A percentile compares a stretch with the other conserved stretches of the same genome.
phyloP scores from a whole-genome alignment of 2,329 filamentous ascomycete genomes.

The Pyricularia sp. region DNA sequence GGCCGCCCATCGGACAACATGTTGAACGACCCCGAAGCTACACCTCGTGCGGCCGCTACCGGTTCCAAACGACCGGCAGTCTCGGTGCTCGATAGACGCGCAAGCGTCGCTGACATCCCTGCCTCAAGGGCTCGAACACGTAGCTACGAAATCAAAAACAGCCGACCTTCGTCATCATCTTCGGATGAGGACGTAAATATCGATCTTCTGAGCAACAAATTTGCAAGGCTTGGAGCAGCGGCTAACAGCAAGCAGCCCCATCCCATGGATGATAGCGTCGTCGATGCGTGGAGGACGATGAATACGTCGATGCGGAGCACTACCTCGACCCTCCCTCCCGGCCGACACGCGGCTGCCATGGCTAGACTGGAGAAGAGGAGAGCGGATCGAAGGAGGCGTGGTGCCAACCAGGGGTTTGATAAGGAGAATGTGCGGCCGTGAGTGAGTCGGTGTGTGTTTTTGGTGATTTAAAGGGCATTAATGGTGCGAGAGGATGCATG shows the following conservation, averaged over 20 bases:
- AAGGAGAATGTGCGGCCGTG: constrained; percentile 44
- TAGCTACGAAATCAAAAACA: not conserved
- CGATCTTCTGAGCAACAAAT: constrained; percentile 36
- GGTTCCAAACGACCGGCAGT: not conserved
- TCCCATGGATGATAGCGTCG: constrained; percentile 18
- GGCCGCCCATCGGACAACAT: not conserved
- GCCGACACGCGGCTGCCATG: constrained; percentile 42
- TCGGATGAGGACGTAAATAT: constrained; percentile 23
- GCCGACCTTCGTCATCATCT: not conserved
- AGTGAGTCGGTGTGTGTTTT: constrained; percentile 1
- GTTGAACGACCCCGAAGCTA: not conserved
- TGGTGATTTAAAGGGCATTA: not conserved
- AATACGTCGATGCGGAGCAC: constrained; percentile 30
- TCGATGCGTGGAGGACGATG: constrained; percentile 21
- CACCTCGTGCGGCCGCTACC: not conserved
- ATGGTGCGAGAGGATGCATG: not conserved
- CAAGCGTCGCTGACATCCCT: not conserved
- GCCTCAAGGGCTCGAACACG: not conserved
- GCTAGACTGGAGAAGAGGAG: constrained; percentile 45
- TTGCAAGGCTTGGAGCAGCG: constrained; percentile 30
- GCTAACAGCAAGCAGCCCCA: not conserved
- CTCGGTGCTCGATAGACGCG: not conserved
- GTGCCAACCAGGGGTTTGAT: constrained; percentile 18
- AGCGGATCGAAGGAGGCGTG: constrained; percentile 34
- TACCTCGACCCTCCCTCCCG: constrained; percentile 29